These are phyloP conservation scores for Ophiostoma ulmi DNA, from an alignment of 2,329 filamentous ascomycete species.

Conservation along the genomic window DNA sequence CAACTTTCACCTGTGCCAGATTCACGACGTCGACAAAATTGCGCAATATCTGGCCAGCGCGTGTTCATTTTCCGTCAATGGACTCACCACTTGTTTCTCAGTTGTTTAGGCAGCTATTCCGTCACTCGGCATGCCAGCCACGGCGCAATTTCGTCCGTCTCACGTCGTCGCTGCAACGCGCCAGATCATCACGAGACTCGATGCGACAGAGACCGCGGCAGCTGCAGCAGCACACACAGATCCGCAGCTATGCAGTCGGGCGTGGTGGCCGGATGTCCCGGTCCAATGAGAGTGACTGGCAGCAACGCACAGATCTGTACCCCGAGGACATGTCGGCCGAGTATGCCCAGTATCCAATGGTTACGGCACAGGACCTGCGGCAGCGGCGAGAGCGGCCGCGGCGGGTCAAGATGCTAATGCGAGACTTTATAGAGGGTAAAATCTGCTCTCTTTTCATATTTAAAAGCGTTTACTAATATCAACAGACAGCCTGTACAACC, in stretches of 20 bases:
- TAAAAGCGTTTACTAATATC: background rate
- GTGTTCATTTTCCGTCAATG: slow-evolving; percentile 18
- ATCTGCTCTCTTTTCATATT: slow-evolving; percentile 18
- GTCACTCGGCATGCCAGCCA: slow-evolving; percentile 61
- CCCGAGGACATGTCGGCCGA: slow-evolving; percentile 73
- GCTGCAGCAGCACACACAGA: slow-evolving; percentile 24
- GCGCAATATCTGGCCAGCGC: background rate
- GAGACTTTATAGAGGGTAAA: slow-evolving; percentile 93
- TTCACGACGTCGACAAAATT: background rate
- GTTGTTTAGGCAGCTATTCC: slow-evolving; percentile 81
- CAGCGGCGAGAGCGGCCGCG: slow-evolving; percentile 68
- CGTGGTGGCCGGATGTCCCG: slow-evolving; percentile 26
- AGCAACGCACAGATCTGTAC: slow-evolving; percentile 72
- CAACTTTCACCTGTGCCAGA: background rate
- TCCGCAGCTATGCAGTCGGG: slow-evolving; percentile 29
- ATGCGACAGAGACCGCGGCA: slow-evolving; percentile 31
- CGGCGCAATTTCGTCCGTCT: slow-evolving; percentile 41
- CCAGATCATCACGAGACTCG: slow-evolving; percentile 30
- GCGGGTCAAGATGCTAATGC: slow-evolving; percentile 91
- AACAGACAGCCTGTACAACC: slow-evolving; percentile 87
- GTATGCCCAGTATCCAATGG: slow-evolving; percentile 73
- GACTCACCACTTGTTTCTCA: slow-evolving; percentile 40
- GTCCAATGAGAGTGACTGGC: slow-evolving; percentile 69
- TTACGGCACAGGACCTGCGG: slow-evolving; percentile 76
- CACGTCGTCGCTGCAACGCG: slow-evolving; percentile 38